Evolutionary conservation across 164 flowering plant genomes (phyloP).

Genomic region (Echeveria elegans): DNA sequence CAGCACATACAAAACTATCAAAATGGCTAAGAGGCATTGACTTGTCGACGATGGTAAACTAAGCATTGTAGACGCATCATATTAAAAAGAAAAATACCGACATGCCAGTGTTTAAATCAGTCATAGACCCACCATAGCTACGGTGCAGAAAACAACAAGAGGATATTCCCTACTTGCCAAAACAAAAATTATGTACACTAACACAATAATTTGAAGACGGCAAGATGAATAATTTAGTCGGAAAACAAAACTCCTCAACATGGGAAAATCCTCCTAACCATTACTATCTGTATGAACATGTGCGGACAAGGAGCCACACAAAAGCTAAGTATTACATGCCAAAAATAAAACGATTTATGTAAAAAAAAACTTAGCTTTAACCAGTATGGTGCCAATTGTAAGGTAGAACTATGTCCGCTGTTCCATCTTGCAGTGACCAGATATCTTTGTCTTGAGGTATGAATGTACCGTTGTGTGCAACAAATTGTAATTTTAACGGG

Average conservation of each 20-base stretch:
- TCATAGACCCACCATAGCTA: too few relatives aligned
- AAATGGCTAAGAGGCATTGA: too few relatives aligned
- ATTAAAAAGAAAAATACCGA: too few relatives aligned
- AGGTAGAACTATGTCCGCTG: not conserved
- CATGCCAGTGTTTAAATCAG: too few relatives aligned
- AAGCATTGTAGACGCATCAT: too few relatives aligned
- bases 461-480: slow-evolving; percentile 6
- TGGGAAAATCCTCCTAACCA: not conserved
- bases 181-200: not conserved
- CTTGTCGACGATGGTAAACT: too few relatives aligned
- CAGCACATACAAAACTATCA: too few relatives aligned
- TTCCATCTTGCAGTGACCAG: not conserved
- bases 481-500: not conserved
- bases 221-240: slow-evolving; percentile 1
- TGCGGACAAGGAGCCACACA: slow-evolving; percentile 8
- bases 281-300: not conserved
- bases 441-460: not conserved
- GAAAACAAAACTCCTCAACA: slow-evolving; percentile 1
- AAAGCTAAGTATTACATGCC: not conserved
- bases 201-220: not conserved
- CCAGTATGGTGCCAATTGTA: not conserved
- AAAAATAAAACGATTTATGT: not conserved
- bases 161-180: not conserved
- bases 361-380: slow-evolving; percentile 26
- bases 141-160: too few relatives aligned